phyloP scores from a whole-genome alignment of 352 stramenopile genomes.

The Phytophthora hybrid region DNA sequence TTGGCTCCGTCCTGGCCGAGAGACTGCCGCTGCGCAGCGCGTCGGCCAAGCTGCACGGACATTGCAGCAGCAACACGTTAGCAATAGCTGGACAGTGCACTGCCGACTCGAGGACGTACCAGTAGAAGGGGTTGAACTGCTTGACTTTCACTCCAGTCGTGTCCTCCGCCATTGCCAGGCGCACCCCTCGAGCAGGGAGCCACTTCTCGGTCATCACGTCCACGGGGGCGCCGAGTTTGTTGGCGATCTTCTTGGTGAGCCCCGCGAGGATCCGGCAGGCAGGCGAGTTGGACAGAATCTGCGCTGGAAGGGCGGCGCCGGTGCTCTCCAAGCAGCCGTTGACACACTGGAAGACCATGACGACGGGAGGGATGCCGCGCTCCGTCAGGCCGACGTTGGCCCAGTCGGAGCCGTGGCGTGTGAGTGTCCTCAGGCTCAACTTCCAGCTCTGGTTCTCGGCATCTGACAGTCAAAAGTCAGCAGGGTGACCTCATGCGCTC shows the following conservation, averaged over 20 bases:
- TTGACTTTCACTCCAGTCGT: slow-evolving; percentile 33
- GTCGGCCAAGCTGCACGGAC: slow-evolving; percentile 18
- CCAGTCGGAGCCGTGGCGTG: slow-evolving; percentile 78
- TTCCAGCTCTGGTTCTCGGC: slow-evolving; percentile 66
- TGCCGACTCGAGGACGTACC: slow-evolving; percentile 42
- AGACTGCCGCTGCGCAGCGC: slow-evolving; percentile 22
- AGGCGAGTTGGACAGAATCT: slow-evolving; percentile 77
- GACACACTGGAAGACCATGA: slow-evolving; percentile 66
- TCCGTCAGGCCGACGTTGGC: slow-evolving; percentile 70
- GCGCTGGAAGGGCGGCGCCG: slow-evolving; percentile 42
- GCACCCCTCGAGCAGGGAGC: slow-evolving; percentile 54
- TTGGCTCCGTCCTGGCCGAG: slow-evolving; percentile 5
- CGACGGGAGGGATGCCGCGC: slow-evolving; percentile 69
- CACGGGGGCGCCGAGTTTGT: slow-evolving; percentile 78
- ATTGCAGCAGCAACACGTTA: not conserved
- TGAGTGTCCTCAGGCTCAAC: slow-evolving; percentile 73
- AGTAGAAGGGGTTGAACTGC: slow-evolving; percentile 80
- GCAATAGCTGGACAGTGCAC: not conserved
- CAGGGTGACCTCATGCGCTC: not conserved
- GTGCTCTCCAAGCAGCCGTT: slow-evolving; percentile 63
- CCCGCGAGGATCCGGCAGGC: slow-evolving; percentile 78
- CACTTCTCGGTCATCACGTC: slow-evolving; percentile 90
- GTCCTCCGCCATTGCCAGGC: slow-evolving; percentile 25
- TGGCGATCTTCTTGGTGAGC: slow-evolving; percentile 86
- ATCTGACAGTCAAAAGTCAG: slow-evolving; percentile 42